Base-by-base conservation (phyloP, 257 asterid species). In the Przewalskia tangutica region DNA sequence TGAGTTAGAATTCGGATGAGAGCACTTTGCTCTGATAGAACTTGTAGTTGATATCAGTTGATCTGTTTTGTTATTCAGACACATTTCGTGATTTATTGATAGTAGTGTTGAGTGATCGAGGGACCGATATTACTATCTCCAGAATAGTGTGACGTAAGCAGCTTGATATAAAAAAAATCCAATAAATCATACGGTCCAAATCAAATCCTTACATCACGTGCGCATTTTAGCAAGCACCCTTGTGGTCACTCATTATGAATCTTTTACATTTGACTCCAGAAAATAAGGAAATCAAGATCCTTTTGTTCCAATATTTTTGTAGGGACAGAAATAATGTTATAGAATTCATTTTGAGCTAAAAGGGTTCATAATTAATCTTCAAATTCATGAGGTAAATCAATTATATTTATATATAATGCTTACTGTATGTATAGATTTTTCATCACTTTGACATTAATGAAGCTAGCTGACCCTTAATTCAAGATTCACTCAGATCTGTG, bases 401-500 rank as follows among this genome's bases (percentile, higher is more conserved):
- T 55, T 55, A 55, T 55, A 9, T 14, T 54, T 55, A 17, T 2
- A 55, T 27, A 27, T 27, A 27, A 27, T 27, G 32, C 32, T 27
- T 27, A 27, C 32, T 6, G 36, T 44, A 71, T 71, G 78, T 71
- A 48, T 42, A 18, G 12, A 46, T 71, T 20, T 71, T 46, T 18
- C 20, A 44, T 70, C 77, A 18, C 18, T 70, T 70, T 6, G 6
- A 54, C 77, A 40, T 40, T n/a, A 9, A 68, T 9, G n/a, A 23
- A 18, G 0, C 54, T 70, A 18, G 0, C 54, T 70, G 13, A 70
- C 6, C 20, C 42, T 11, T 44, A 10, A 70, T 42, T 70, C 56
- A 70, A 70, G 77, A 44, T 70, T 71, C 17, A 23, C 18, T 4
- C 70, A 84, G 85, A 86, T 86, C 89, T 82, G 58, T 79, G 34